Evolutionary conservation across 2,329 filamentous ascomycete species (phyloP), one percentile per base, ranked within the genome.

Genomic region (Verticillium albo-atrum): DNA sequence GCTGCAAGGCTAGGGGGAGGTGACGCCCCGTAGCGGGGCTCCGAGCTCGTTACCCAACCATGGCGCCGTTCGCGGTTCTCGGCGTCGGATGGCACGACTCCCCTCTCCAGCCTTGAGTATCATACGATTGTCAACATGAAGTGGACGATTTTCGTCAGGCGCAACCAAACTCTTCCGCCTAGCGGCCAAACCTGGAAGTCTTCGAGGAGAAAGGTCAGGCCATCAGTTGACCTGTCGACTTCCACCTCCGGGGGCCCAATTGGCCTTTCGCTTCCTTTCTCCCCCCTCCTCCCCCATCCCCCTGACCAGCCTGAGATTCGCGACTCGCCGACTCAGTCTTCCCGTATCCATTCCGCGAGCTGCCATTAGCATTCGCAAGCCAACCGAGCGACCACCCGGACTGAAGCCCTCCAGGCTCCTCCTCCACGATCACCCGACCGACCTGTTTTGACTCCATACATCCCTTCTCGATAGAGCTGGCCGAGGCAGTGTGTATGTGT

Each of bases 101-200:
- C 68, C 68, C 70, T 71, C 67, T 63, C 60, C 66, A 74, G 72
- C 72, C 72, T 74, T 63, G 72, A 60, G 58, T 66, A 74, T 74
- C 72, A 74, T 74, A 74, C 72, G 72, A 74, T 73, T 67, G 58
- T 63, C 53, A 58, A 60, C 55, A 62, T 59, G 60, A 62, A 54
- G 61, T 56, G 60, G 57, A 55, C 58, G 58, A 60, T 60, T 64
- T 63, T 61, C 61, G 61, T 61, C 37, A 59, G 62, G 54, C 50
- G 52, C 59, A 47, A 37, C 54, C 57, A 55, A 57, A 58, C 47
- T 62, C 57, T 62, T 58, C 58, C 54, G 60, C 58, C 58, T 58
- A 59, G 56, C 63, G 61, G 59, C 57, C 56, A 56, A 63, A 53
- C 55, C 56, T 26, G 25, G n/a, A 47, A 32, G 30, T 32, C 30